Percentiles rank a stretch among this genome's conserved stretches.
These are phyloP conservation scores for Suhomyces choctaworum DNA, from an alignment of 1,139 yeast species.

Conservation along the genomic window DNA sequence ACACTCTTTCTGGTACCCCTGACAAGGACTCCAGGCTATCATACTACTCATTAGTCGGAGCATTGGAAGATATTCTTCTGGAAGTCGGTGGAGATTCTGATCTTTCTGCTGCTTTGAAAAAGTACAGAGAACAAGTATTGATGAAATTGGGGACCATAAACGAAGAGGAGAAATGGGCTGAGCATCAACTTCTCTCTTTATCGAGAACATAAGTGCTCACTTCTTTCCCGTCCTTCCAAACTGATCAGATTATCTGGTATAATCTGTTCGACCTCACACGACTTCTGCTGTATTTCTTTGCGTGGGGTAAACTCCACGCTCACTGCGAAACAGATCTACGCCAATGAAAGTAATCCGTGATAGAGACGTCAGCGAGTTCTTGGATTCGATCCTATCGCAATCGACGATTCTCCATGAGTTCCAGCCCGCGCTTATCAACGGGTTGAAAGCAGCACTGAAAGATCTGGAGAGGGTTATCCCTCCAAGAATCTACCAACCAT, in stretches of 20 bases:
- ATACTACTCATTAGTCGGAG: constrained; percentile 18
- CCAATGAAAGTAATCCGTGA: constrained; percentile 35
- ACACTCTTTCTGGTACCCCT: constrained; percentile 19
- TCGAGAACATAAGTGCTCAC: neutral
- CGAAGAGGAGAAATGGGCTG: constrained; percentile 10
- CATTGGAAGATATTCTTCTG: constrained; percentile 6
- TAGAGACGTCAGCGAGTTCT: constrained; percentile 20
- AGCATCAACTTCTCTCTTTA: constrained; percentile 9
- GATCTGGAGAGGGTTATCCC: constrained; percentile 36
- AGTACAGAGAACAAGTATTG: constrained; percentile 19
- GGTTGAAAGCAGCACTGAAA: constrained; percentile 23
- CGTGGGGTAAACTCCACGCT: no score
- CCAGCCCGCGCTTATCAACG: constrained; percentile 30
- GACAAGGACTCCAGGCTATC: constrained; percentile 18
- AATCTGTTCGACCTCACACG: neutral
- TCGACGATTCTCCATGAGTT: constrained; percentile 24
- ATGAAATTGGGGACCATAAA: constrained; percentile 15
- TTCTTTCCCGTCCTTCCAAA: neutral
- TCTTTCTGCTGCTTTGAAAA: constrained; percentile 14
- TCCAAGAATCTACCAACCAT: constrained; percentile 31
- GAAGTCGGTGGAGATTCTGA: neutral
- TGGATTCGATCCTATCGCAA: constrained; percentile 20
- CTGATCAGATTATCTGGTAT: neutral
- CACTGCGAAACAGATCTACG: no score
- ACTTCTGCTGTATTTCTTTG: neutral